Percentiles rank a stretch among this genome's conserved stretches.
These are phyloP conservation scores for Tolypocladium ophioglossoides DNA, from an alignment of 2,329 filamentous ascomycete genomes.

Conservation along the genomic window DNA sequence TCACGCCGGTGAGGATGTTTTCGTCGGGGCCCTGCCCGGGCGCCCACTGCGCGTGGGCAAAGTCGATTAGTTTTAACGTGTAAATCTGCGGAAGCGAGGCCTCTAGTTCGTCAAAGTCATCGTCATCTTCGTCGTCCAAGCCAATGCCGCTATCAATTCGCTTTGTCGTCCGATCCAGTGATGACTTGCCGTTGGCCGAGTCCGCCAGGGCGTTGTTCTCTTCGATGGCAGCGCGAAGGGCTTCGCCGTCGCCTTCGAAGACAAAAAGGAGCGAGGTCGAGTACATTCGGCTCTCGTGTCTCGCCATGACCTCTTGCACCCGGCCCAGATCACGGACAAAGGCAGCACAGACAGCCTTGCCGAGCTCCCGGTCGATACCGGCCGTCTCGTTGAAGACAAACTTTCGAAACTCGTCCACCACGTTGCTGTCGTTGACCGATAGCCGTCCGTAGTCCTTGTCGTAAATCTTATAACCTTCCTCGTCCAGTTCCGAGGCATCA, in stretches of 20 bases:
- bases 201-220: constrained; percentile 39
- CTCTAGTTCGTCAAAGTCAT: constrained; percentile 36
- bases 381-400: constrained; percentile 50
- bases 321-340: constrained; percentile 43
- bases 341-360: constrained; percentile 40
- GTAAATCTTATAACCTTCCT: constrained; percentile 48
- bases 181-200: constrained; percentile 32
- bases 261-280: constrained; percentile 52
- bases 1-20: constrained; percentile 66
- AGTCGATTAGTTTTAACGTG: constrained; percentile 84
- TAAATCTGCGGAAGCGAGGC: constrained; percentile 55
- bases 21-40: constrained; percentile 78
- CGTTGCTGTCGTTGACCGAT: constrained; percentile 40
- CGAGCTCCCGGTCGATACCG: constrained; percentile 48
- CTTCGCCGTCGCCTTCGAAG: constrained; percentile 51
- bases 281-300: constrained; percentile 53
- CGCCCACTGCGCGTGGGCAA: constrained; percentile 82
- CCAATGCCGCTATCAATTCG: constrained; percentile 47
- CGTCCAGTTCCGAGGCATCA: constrained; percentile 37
- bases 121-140: constrained; percentile 33
- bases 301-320: constrained; percentile 42
- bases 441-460: constrained; percentile 52
- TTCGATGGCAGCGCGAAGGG: constrained; percentile 41
- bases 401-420: constrained; percentile 41
- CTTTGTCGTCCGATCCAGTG: constrained; percentile 23